Conservation (phyloP, 2,329 filamentous ascomycete genomes). For the Fusarium goolgardi region DNA sequence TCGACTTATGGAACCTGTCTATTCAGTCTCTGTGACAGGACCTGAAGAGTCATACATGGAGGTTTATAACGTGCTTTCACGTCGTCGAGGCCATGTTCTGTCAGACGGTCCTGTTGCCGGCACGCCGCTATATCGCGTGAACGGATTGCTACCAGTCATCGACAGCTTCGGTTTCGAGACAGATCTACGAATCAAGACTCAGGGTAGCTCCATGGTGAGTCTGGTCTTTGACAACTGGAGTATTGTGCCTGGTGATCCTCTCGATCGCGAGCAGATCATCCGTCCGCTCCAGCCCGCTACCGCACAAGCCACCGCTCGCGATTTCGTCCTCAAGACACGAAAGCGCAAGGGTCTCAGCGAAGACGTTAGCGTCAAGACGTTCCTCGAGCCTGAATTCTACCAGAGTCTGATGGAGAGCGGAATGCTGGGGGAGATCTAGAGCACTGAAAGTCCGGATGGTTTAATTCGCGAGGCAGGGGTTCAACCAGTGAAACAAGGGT, state of each 20-base stretch:
- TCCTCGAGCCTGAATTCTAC: conserved; percentile 94
- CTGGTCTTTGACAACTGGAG: conserved; percentile 97
- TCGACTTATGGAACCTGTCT: conserved; percentile 95
- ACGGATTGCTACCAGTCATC: conserved; percentile 92
- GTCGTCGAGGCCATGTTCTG: conserved; percentile 90
- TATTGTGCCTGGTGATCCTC: conserved; percentile 93
- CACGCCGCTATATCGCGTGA: conserved; percentile 91
- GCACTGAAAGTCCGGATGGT: conserved; percentile 8
- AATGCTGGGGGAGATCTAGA: conserved; percentile 72
- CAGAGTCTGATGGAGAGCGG: conserved; percentile 88
- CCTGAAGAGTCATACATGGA: conserved; percentile 89
- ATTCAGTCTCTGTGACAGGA: conserved; percentile 91
- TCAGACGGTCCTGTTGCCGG: conserved; percentile 95
- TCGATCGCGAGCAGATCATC: conserved; percentile 86
- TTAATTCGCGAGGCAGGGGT: conserved; percentile 13
- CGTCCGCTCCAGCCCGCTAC: conserved; percentile 87
- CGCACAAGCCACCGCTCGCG: conserved; percentile 88
- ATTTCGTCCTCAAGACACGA: conserved; percentile 97
- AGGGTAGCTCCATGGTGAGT: conserved; percentile 89
- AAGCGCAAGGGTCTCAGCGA: conserved; percentile 93
- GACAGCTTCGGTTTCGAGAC: conserved; percentile 99
- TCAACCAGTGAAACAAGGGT: conserved; percentile 19
- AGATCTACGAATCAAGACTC: conserved; percentile 93
- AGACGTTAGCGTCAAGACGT: conserved; percentile 95
- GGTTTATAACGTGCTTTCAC: conserved; percentile 90